Evolutionary conservation across 73 alveolate genomes (phyloP), one percentile per base, ranked within the genome.

Genomic region (Durusdinium trenchii): DNA sequence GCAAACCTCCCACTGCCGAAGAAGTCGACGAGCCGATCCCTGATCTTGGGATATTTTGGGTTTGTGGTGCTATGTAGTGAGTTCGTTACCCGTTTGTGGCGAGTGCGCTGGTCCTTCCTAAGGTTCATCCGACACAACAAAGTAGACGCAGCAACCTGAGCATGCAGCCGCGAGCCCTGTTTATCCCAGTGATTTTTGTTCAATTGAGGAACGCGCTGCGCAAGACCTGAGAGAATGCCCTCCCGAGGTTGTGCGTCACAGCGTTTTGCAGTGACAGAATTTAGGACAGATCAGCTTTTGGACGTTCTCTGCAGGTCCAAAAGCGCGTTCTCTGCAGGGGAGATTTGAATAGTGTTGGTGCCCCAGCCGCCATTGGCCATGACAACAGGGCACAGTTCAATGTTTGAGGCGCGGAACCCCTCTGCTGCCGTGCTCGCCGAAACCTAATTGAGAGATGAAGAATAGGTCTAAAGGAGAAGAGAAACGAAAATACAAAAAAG

Each of bases 351-450:
- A 67, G 89, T 36, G 98, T 52, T n/a, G 42, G 45, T 20, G n/a
- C 43, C 81, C 81, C 42, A 42, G 81, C 42, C 81, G 16, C 42
- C 81, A 26, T 67, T 20, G 16, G 42, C 32, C 79, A 9, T 28
- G 42, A 16, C 79, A 28, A 42, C 0, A 14, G 40, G 0, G 64
- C 6, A 73, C 3, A 23, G 85, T 73, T 30, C 10, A 16, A 16
- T 23, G 43, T 9, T 71, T 32, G 40, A 91, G 98, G 98, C 98
- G 1, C 83, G 98, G 43, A 91, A 91, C n/a, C 98, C 98, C 3
- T 91, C 98, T n/a, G 98, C 98, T n/a, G 98, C 98, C 30, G 98
- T 91, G 98, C 89, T 91, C 60, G 98, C 16, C 38, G 89, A 75
- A 47, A 64, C 57, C 89, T 71, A n/a, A n/a, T n/a, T 12, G 12